These are phyloP conservation scores for Globisporangium megalacanthum DNA, from an alignment of 352 stramenopile species.

Conservation along the genomic window DNA sequence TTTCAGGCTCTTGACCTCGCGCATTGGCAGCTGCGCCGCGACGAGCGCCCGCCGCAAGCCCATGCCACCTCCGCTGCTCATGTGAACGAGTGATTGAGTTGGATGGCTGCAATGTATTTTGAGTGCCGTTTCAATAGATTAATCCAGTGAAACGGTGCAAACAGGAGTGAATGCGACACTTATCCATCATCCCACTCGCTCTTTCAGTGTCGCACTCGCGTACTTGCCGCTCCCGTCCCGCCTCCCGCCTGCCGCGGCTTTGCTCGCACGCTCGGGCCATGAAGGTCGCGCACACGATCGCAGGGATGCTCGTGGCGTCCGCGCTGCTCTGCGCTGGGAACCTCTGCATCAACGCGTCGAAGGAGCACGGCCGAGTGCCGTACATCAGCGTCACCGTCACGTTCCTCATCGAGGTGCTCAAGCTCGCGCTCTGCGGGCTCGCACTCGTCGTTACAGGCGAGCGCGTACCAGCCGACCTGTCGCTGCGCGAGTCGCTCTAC, in stretches of 20 bases:
- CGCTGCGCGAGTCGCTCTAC: conserved; percentile 49
- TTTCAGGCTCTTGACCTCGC: conserved; percentile 71
- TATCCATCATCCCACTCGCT: too few species aligned
- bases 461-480: conserved; percentile 32
- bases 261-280: neutral
- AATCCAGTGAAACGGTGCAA: too few species aligned
- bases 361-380: conserved; percentile 60
- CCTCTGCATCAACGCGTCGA: conserved; percentile 83
- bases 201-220: too few species aligned
- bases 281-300: conserved; percentile 46
- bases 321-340: conserved; percentile 76
- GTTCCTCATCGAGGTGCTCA: conserved; percentile 82
- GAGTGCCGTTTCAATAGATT: too few species aligned
- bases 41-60: conserved; percentile 11
- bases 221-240: too few species aligned
- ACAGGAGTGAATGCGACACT: too few species aligned
- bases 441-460: conserved; percentile 38
- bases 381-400: conserved; percentile 85
- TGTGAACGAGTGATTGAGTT: too few species aligned
- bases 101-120: too few species aligned
- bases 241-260: too few species aligned
- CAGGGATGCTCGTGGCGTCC: conserved; percentile 57
- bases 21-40: conserved; percentile 7
- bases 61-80: conserved; percentile 16
- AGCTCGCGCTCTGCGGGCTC: conserved; percentile 46